phyloP scores from a whole-genome alignment of 257 asterid genomes.

The Nicotiana noctiflora region DNA sequence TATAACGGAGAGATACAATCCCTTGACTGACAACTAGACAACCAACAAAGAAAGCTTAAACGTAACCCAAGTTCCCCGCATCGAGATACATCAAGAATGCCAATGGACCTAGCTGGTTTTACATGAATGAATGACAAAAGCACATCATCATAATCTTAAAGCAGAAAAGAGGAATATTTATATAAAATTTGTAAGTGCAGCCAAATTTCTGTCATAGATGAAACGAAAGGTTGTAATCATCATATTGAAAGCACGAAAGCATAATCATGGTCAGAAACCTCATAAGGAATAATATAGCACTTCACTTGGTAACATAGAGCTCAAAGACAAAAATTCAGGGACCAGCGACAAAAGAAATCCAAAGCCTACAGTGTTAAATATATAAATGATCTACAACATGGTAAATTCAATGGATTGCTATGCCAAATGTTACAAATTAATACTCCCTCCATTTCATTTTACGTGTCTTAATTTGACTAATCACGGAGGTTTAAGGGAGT shows the following conservation, averaged over 20 bases:
- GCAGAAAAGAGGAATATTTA: not conserved
- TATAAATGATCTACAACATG: not conserved
- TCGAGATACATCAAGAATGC: not conserved
- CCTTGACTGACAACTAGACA: not conserved
- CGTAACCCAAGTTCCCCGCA: not conserved
- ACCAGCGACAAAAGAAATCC: not conserved
- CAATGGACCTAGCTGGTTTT: not conserved
- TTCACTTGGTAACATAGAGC: not conserved
- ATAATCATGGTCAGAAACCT: not conserved
- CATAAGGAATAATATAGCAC: not conserved
- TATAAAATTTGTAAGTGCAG: not conserved
- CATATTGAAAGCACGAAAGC: too few species aligned
- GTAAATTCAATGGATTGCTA: not conserved
- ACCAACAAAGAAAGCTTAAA: not conserved
- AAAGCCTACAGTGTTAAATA: not conserved
- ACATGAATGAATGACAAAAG: not conserved
- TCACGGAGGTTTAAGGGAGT: too few species aligned
- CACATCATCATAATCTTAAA: not conserved
- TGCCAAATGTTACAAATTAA: not conserved
- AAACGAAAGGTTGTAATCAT: too few species aligned
- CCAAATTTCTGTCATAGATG: not conserved
- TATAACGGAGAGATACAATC: not conserved
- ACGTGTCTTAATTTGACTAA: too few species aligned
- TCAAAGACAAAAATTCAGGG: not conserved
- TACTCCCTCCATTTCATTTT: not conserved